Percentiles rank a stretch among this genome's conserved stretches.
These are phyloP conservation scores for Penicillium crustosum DNA, from an alignment of 2,329 filamentous ascomycete genomes.

Conservation along the genomic window DNA sequence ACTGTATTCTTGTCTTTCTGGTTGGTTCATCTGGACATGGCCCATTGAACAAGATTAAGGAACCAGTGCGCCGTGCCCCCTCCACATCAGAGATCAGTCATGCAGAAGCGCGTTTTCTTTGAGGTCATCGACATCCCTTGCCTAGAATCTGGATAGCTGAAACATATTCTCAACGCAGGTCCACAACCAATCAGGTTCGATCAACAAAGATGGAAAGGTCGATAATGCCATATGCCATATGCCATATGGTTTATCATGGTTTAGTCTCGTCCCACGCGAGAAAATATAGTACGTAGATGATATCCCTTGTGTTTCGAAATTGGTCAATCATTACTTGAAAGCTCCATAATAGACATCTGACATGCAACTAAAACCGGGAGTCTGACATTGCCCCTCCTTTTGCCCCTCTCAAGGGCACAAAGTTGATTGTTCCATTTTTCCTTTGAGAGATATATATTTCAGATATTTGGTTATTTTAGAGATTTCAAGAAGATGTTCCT, in stretches of 20 bases:
- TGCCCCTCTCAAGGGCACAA: neutral
- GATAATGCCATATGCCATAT: constrained; percentile 1
- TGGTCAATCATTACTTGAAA: neutral
- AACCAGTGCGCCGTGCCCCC: constrained; percentile 14
- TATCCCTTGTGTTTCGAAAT: neutral
- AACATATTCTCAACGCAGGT: constrained; percentile 11
- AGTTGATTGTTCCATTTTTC: neutral
- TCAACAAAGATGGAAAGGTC: neutral
- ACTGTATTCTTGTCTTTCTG: neutral
- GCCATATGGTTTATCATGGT: neutral
- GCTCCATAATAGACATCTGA: neutral
- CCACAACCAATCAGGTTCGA: constrained; percentile 4
- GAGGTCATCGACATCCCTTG: constrained; percentile 15
- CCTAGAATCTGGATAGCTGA: constrained; percentile 21
- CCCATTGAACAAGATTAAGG: constrained; percentile 20
- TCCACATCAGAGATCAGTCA: neutral
- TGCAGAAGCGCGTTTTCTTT: constrained; percentile 5
- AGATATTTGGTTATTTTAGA: no score
- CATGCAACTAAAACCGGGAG: neutral
- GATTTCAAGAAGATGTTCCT: neutral
- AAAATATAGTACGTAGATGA: no score
- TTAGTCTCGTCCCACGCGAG: neutral
- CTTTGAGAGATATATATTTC: neutral
- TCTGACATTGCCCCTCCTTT: neutral
- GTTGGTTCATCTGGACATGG: constrained; percentile 19